phyloP scores from a whole-genome alignment of 495 filamentous ascomycete species.

The Penicillium angulare region DNA sequence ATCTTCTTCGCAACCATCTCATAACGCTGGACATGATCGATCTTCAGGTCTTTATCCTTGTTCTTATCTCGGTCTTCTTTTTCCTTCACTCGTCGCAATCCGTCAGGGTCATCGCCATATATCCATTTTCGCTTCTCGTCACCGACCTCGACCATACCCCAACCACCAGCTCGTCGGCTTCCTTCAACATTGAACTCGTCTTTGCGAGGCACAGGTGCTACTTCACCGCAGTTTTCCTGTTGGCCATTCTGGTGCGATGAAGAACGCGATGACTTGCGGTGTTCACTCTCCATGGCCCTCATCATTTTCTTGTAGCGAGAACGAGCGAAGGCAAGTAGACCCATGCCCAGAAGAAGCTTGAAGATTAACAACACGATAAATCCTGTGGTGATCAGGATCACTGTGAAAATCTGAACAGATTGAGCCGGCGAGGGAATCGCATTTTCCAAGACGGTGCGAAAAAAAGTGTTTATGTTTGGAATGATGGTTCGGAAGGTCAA shows the following conservation, averaged over 20 bases:
- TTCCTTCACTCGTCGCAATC: constrained; percentile 63
- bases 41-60: constrained; percentile 51
- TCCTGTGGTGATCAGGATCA: constrained; percentile 71
- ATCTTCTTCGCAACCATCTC: constrained; percentile 94
- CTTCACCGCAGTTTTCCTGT: constrained; percentile 47
- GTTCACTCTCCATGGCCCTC: constrained; percentile 63
- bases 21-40: constrained; percentile 76
- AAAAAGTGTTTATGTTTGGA: constrained; percentile 35
- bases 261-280: constrained; percentile 6
- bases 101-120: constrained; percentile 80
- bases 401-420: constrained; percentile 54
- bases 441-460: constrained; percentile 42
- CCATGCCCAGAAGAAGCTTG: constrained; percentile 84
- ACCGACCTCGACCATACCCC: constrained; percentile 81
- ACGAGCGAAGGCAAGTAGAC: constrained; percentile 69
- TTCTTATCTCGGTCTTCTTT: constrained; percentile 63
- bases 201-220: constrained; percentile 11
- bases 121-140: constrained; percentile 86
- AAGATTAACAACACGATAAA: constrained; percentile 75
- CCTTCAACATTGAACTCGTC: constrained; percentile 61
- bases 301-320: constrained; percentile 79
- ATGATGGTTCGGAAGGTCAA: constrained; percentile 38
- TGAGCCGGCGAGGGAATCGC: constrained; percentile 46
- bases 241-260: constrained; percentile 15
- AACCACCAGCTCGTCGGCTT: constrained; percentile 73